Conservation (phyloP, 1,284 basidiomycete genomes). For the Ustilago lituana region DNA sequence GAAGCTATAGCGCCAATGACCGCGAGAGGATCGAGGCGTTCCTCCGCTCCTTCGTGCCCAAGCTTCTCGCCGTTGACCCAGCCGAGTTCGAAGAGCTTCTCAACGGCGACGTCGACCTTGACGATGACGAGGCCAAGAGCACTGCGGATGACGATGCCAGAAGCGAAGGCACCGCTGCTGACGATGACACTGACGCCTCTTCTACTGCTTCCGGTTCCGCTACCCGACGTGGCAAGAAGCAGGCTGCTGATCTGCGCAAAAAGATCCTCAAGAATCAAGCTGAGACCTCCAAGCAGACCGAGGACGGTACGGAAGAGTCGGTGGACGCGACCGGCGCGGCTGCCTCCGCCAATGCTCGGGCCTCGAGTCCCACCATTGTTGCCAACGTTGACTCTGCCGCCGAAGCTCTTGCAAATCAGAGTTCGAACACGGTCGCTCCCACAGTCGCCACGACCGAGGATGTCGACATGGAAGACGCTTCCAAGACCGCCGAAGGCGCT, state of each 20-base stretch:
- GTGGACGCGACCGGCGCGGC: slow-evolving; percentile 34
- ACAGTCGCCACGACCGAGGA: slow-evolving; percentile 31
- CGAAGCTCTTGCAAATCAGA: slow-evolving; percentile 48
- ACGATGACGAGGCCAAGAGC: slow-evolving; percentile 44
- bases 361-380: slow-evolving; percentile 43
- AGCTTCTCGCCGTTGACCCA: slow-evolving; percentile 79
- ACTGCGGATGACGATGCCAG: slow-evolving; percentile 67
- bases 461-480: slow-evolving; percentile 52
- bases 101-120: slow-evolving; percentile 46
- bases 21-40: slow-evolving; percentile 85
- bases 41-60: slow-evolving; percentile 83
- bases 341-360: slow-evolving; percentile 36
- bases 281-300: slow-evolving; percentile 51
- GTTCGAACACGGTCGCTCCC: slow-evolving; percentile 40
- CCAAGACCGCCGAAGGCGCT: slow-evolving; percentile 8
- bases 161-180: slow-evolving; percentile 46
- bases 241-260: slow-evolving; percentile 47
- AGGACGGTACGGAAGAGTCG: slow-evolving; percentile 33
- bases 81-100: slow-evolving; percentile 69
- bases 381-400: slow-evolving; percentile 42
- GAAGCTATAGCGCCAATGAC: slow-evolving; percentile 78
- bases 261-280: slow-evolving; percentile 53
- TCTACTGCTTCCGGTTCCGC: slow-evolving; percentile 44
- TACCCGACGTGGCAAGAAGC: slow-evolving; percentile 36
- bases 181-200: slow-evolving; percentile 40